These are phyloP conservation scores for Paralagenidium karlingii DNA, from an alignment of 352 stramenopile species.

Conservation along the genomic window DNA sequence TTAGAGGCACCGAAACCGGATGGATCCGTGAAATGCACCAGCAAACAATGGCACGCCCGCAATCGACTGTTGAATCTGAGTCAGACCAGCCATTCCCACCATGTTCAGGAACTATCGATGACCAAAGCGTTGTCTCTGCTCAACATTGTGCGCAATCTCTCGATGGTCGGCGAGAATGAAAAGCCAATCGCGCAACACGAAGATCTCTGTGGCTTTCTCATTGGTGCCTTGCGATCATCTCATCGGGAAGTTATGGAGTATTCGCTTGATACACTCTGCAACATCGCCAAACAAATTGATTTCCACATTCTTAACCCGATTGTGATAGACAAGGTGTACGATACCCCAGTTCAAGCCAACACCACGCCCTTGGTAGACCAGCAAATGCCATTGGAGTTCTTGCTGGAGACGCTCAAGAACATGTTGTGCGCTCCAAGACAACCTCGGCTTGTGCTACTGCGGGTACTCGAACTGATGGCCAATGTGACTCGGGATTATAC, in stretches of 20 bases:
- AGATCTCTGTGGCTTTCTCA: constrained; percentile 46
- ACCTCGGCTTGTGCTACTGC: constrained; percentile 39
- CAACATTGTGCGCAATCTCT: constrained; percentile 71
- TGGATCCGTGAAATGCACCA: neutral
- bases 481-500: constrained; percentile 39
- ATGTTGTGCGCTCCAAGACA: constrained; percentile 26
- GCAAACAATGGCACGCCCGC: constrained; percentile 2
- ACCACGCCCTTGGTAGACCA: constrained; percentile 44
- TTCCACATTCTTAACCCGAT: constrained; percentile 47
- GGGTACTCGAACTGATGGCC: constrained; percentile 42
- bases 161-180: constrained; percentile 60
- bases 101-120: constrained; percentile 42
- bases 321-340: constrained; percentile 35
- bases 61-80: constrained; percentile 31
- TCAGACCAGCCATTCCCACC: no score
- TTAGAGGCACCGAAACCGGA: constrained; percentile 14
- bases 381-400: constrained; percentile 41
- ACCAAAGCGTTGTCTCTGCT: constrained; percentile 39
- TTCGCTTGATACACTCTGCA: constrained; percentile 62
- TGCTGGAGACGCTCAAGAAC: constrained; percentile 32
- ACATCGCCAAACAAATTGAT: constrained; percentile 54
- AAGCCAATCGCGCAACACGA: constrained; percentile 48
- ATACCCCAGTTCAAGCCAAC: constrained; percentile 45
- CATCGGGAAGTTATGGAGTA: constrained; percentile 47
- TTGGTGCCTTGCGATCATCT: constrained; percentile 29